Conservation (phyloP, 2,329 filamentous ascomycete genomes). For the Phoma sp. region DNA sequence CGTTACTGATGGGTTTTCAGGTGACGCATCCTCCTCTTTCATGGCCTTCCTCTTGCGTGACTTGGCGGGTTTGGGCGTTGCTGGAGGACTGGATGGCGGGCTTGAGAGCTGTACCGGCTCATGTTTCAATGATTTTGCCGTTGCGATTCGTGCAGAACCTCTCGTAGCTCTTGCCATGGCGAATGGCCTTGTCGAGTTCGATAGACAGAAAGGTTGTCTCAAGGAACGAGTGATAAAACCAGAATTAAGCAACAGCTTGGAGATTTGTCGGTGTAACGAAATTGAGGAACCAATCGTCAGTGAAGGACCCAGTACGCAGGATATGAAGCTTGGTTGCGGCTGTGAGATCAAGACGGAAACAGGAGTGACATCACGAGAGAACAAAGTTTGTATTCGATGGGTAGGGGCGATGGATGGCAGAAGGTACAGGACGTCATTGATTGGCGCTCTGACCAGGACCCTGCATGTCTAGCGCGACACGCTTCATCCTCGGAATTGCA, state of each 20-base stretch:
- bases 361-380: slow-evolving; percentile 6
- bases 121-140: slow-evolving; percentile 14
- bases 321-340: background rate
- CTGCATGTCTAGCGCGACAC: slow-evolving; percentile 34
- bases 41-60: slow-evolving; percentile 34
- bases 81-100: slow-evolving; percentile 49
- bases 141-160: slow-evolving; percentile 29
- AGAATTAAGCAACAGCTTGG: slow-evolving; percentile 21
- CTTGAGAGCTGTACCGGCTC: slow-evolving; percentile 52
- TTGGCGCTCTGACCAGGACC: slow-evolving; percentile 37
- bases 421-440: slow-evolving; percentile 38
- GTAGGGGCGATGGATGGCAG: slow-evolving; percentile 28
- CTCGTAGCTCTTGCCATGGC: slow-evolving; percentile 44
- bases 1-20: slow-evolving; percentile 13
- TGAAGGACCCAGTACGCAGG: background rate
- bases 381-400: slow-evolving; percentile 9
- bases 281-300: background rate
- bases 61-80: slow-evolving; percentile 45
- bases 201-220: slow-evolving; percentile 4
- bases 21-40: slow-evolving; percentile 27
- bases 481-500: slow-evolving; percentile 8
- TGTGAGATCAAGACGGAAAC: background rate
- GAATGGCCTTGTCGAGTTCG: background rate
- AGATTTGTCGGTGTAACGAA: background rate
- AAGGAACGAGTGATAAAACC: slow-evolving; percentile 5